Evolutionary conservation across 176 grass and related monocot species (phyloP).

Genomic region (Leersia perrieri): DNA sequence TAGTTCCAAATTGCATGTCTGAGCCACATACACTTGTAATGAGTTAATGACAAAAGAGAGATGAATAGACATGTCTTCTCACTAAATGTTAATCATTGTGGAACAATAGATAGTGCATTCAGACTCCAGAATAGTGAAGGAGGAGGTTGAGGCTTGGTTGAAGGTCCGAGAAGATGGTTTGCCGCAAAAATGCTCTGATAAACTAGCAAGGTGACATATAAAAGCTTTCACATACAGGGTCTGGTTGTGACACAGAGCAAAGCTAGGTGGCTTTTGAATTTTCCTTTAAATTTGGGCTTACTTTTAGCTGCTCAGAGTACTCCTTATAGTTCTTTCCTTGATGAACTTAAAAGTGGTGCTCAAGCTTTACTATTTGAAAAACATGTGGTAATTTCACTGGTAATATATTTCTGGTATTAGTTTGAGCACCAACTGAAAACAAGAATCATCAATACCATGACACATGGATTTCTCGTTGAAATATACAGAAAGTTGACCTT

Average conservation of each 20-base stretch:
- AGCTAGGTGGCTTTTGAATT: neutral
- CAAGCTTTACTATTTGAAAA: neutral
- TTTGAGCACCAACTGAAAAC: neutral
- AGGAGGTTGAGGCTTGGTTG: no score
- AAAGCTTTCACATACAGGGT: neutral
- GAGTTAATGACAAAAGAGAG: neutral
- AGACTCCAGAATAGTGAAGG: neutral
- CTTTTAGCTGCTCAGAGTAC: neutral
- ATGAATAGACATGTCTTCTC: neutral
- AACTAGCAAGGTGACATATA: neutral
- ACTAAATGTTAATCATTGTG: neutral
- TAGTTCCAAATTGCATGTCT: neutral
- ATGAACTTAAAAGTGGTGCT: neutral
- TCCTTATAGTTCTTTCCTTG: neutral
- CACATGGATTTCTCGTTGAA: neutral
- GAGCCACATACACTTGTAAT: neutral
- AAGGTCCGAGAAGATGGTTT: neutral
- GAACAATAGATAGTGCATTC: neutral
- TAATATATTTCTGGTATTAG: neutral
- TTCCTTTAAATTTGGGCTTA: neutral
- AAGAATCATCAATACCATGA: neutral
- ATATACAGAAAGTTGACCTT: neutral
- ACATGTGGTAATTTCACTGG: neutral
- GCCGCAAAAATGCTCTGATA: neutral
- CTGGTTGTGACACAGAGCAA: neutral